Evolutionary conservation across 2,329 filamentous ascomycete genomes (phyloP).

Genomic region (Tolypocladium inflatum): DNA sequence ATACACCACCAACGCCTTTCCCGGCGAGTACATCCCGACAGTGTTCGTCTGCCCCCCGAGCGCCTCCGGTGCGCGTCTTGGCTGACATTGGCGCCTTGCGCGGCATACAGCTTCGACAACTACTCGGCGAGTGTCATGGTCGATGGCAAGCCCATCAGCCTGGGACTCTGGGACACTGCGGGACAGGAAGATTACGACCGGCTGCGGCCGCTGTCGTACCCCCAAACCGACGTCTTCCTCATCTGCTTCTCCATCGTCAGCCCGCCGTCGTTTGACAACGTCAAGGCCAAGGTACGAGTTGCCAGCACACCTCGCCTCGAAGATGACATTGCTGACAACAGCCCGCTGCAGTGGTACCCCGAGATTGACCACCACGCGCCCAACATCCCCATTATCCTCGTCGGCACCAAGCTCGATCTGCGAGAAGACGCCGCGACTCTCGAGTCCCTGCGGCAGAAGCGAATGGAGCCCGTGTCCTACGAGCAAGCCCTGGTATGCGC

Average conservation of each 20-base stretch:
- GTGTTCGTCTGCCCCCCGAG: constrained; percentile 53
- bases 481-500: constrained; percentile 82
- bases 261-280: constrained; percentile 97
- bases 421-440: constrained; percentile 78
- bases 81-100: neutral
- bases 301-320: neutral
- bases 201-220: constrained; percentile 89
- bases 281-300: constrained; percentile 79
- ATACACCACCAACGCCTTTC: constrained; percentile 98
- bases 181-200: constrained; percentile 98
- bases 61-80: constrained; percentile 2
- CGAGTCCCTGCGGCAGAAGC: constrained; percentile 76
- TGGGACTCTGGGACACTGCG: constrained; percentile 97
- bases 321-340: constrained; percentile 1
- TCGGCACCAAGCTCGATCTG: constrained; percentile 93
- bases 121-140: constrained; percentile 99
- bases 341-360: constrained; percentile 68
- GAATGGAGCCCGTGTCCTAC: constrained; percentile 85
- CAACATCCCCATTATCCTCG: constrained; percentile 90
- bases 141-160: constrained; percentile 92
- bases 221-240: constrained; percentile 95
- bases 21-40: constrained; percentile 99
- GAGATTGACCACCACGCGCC: constrained; percentile 97
- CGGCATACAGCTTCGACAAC: constrained; percentile 73
- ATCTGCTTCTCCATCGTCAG: constrained; percentile 98